Conservation (phyloP, 768 basidiomycete species). For the Hemileccinum impolitum region DNA sequence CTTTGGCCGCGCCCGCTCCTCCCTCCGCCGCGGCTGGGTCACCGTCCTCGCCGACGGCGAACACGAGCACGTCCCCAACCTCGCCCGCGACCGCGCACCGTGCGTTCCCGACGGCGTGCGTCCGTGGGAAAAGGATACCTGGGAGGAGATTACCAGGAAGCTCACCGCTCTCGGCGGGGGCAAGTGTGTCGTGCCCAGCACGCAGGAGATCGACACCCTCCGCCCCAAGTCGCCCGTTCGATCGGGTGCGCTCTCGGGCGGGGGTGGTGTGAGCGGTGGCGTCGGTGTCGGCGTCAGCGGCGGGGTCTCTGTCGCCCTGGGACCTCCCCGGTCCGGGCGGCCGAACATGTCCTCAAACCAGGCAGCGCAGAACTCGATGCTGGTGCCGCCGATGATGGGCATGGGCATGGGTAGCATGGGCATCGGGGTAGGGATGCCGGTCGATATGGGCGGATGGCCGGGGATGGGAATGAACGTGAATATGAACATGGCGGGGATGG, state of each 20-base stretch:
- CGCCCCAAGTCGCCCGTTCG: constrained; percentile 83
- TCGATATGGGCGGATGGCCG: constrained; percentile 33
- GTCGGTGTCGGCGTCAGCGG: constrained; percentile 23
- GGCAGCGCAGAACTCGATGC: constrained; percentile 22
- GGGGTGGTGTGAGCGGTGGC: constrained; percentile 26
- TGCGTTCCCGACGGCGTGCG: constrained; percentile 29
- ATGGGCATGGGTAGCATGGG: constrained; percentile 38
- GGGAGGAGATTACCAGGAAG: constrained; percentile 61
- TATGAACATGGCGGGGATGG: constrained; percentile 39
- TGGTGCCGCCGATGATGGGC: constrained; percentile 41
- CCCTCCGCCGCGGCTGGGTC: constrained; percentile 87
- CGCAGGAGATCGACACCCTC: constrained; percentile 76
- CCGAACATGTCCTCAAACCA: constrained; percentile 16
- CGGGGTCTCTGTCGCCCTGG: constrained; percentile 16
- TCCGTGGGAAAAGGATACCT: constrained; percentile 59
- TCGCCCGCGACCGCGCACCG: constrained; percentile 28
- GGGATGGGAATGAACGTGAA: constrained; percentile 38
- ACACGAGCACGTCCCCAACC: constrained; percentile 46
- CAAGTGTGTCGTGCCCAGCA: constrained; percentile 66
- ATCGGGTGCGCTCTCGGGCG: constrained; percentile 25
- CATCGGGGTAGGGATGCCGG: constrained; percentile 35
- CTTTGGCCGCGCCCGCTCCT: constrained; percentile 68
- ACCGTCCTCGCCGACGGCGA: constrained; percentile 72
- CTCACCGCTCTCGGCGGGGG: constrained; percentile 44
- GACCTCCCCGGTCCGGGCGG: constrained; percentile 14